A percentile compares a stretch with the other conserved stretches of the same genome.
Evolutionary conservation across 495 filamentous ascomycete genomes (phyloP).

Genomic region (Astrocystis sublimbata): DNA sequence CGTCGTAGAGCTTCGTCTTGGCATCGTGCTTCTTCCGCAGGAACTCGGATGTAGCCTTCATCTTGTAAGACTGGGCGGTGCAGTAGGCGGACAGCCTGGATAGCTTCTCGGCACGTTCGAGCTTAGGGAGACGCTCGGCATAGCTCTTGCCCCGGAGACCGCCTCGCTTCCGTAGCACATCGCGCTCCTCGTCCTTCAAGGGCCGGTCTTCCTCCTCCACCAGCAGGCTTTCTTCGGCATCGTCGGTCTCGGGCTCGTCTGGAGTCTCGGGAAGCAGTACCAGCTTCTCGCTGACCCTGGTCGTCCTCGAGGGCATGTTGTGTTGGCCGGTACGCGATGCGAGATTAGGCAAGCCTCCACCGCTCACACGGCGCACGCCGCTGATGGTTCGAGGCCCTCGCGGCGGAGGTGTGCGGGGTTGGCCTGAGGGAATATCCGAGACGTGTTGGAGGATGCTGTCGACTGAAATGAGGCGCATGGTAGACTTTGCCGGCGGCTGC

Average conservation of each 20-base stretch:
- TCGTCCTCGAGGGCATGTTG: conserved; percentile 82
- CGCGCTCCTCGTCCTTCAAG: conserved; percentile 74
- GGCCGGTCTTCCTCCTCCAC: conserved; percentile 66
- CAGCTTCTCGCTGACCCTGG: conserved; percentile 91
- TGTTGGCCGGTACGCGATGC: conserved; percentile 60
- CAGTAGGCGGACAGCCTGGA: conserved; percentile 93
- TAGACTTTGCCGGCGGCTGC: conserved; percentile 26
- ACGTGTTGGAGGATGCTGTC: conserved; percentile 94
- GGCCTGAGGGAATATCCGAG: conserved; percentile 92
- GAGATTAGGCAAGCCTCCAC: conserved; percentile 40
- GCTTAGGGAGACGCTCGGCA: conserved; percentile 91
- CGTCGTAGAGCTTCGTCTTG: conserved; percentile 96
- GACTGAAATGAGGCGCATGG: conserved; percentile 87
- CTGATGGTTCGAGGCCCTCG: conserved; percentile 41
- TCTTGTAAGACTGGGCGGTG: conserved; percentile 89
- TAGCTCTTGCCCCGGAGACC: conserved; percentile 82
- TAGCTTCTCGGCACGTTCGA: conserved; percentile 80
- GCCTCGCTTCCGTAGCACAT: conserved; percentile 62
- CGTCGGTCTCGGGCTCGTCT: conserved; percentile 58
- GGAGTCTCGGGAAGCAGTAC: conserved; percentile 88
- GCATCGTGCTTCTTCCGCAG: conserved; percentile 87
- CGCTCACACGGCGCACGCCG: conserved; percentile 43
- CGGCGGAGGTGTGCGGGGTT: conserved; percentile 73
- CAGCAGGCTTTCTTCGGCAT: conserved; percentile 46
- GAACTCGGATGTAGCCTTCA: conserved; percentile 83